These are phyloP conservation scores for Panaeolus cyanescens DNA, from an alignment of 768 basidiomycete genomes.

Conservation along the genomic window DNA sequence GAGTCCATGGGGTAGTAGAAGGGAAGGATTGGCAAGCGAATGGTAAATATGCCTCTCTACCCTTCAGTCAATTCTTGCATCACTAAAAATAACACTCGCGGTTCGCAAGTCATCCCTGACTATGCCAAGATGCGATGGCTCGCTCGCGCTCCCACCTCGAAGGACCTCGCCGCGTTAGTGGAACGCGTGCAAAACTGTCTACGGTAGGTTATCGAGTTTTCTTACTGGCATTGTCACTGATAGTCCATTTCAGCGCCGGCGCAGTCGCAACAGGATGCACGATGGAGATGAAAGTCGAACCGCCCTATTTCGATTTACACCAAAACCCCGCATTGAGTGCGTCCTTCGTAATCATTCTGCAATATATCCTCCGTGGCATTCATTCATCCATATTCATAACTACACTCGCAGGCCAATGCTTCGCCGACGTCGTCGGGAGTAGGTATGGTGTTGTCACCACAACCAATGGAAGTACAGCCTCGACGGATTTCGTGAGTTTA, in stretches of 20 bases:
- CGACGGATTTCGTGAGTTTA: constrained; percentile 75
- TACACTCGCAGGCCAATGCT: constrained; percentile 47
- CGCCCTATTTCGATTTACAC: constrained; percentile 55
- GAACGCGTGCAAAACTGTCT: constrained; percentile 72
- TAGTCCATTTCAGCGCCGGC: constrained; percentile 51
- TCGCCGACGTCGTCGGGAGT: constrained; percentile 44
- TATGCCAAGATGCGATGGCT: constrained; percentile 76
- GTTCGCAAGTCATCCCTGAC: constrained; percentile 73
- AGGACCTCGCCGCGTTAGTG: constrained; percentile 53
- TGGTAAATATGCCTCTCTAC: constrained; percentile 45
- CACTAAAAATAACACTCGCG: constrained; percentile 4
- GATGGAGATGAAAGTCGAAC: constrained; percentile 41
- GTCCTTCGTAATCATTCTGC: constrained; percentile 15
- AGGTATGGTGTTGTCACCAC: constrained; percentile 44
- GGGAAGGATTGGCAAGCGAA: constrained; percentile 72
- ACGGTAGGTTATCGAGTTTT: constrained; percentile 45
- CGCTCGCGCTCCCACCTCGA: constrained; percentile 66
- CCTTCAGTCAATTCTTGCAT: background rate
- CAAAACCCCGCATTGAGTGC: constrained; percentile 61
- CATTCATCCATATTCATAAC: background rate
- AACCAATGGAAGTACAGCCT: constrained; percentile 46
- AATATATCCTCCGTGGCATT: background rate
- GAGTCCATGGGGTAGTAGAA: constrained; percentile 76
- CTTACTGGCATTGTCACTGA: constrained; percentile 8
- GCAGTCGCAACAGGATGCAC: constrained; percentile 63